A percentile compares a stretch with the other conserved stretches of the same genome.
These are phyloP conservation scores for Macrolepiota albuminosa DNA, from an alignment of 768 basidiomycete species.

Conservation along the genomic window DNA sequence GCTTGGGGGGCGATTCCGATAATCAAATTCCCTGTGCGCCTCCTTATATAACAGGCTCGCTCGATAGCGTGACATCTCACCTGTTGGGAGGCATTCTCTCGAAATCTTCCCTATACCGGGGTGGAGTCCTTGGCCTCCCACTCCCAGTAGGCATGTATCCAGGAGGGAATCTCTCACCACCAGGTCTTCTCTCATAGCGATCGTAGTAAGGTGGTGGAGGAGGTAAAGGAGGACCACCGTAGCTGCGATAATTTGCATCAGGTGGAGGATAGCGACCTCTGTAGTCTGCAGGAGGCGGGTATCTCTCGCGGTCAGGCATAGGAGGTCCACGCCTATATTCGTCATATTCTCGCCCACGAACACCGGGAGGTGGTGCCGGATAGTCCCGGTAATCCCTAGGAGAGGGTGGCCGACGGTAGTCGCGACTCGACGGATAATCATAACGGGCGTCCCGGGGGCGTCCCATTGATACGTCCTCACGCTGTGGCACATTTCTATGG, in stretches of 20 bases:
- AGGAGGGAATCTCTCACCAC: constrained; percentile 45
- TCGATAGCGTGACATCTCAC: constrained; percentile 28
- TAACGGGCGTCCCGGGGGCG: constrained; percentile 52
- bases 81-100: constrained; percentile 52
- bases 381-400: constrained; percentile 70
- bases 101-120: constrained; percentile 60
- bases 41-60: not conserved
- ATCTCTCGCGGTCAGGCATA: constrained; percentile 46
- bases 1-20: constrained; percentile 50
- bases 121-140: constrained; percentile 54
- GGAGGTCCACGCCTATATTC: constrained; percentile 56
- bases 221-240: constrained; percentile 46
- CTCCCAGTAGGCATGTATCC: constrained; percentile 42
- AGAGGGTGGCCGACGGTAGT: constrained; percentile 58
- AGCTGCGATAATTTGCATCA: constrained; percentile 49
- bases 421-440: constrained; percentile 58
- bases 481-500: constrained; percentile 36
- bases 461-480: constrained; percentile 53
- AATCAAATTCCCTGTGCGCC: constrained; percentile 50
- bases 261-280: constrained; percentile 56
- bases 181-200: constrained; percentile 53
- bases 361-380: constrained; percentile 39
- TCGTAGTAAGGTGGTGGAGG: constrained; percentile 51
- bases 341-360: constrained; percentile 63
- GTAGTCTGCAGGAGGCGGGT: constrained; percentile 46